Evolutionary conservation across 768 basidiomycete genomes (phyloP).

Genomic region (Dendrothele bispora): DNA sequence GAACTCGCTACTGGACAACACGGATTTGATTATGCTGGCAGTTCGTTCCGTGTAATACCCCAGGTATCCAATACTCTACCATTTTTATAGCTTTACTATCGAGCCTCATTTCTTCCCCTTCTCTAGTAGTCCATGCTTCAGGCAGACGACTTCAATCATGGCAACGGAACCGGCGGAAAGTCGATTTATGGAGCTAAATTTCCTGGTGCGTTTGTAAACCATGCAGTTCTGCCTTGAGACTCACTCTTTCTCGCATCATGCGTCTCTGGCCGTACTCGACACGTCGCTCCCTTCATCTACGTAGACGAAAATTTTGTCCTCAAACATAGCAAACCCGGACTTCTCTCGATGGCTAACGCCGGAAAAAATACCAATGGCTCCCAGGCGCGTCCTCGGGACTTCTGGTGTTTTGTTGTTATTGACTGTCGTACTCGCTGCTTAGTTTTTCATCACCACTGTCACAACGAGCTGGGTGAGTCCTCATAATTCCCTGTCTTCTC

Average conservation of each 20-base stretch:
- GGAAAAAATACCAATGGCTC: slow-evolving; percentile 91
- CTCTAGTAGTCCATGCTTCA: slow-evolving; percentile 99
- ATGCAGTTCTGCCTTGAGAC: no score
- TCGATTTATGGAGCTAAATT: slow-evolving; percentile 94
- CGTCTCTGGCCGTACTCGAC: no score
- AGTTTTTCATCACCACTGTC: slow-evolving; percentile 96
- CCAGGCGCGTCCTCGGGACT: no score
- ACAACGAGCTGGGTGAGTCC: slow-evolving; percentile 93
- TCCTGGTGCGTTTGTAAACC: no score
- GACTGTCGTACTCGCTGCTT: no score
- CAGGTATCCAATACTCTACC: no score
- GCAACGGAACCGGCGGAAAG: slow-evolving; percentile 89
- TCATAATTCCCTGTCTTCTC: no score
- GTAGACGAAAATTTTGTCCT: slow-evolving; percentile 7
- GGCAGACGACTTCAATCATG: slow-evolving; percentile 84
- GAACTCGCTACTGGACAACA: slow-evolving; percentile 69
- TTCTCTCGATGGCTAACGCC: slow-evolving; percentile 76
- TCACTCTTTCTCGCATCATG: no score
- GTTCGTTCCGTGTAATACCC: slow-evolving; percentile 85
- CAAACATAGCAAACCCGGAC: slow-evolving; percentile 5
- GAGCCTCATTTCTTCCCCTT: no score
- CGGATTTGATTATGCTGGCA: slow-evolving; percentile 61
- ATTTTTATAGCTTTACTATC: no score
- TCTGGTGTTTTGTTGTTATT: no score
- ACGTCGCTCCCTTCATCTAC: no score